Evolutionary conservation across 805 yeast species (phyloP).

Genomic region (Saccharomycopsis malanga): DNA sequence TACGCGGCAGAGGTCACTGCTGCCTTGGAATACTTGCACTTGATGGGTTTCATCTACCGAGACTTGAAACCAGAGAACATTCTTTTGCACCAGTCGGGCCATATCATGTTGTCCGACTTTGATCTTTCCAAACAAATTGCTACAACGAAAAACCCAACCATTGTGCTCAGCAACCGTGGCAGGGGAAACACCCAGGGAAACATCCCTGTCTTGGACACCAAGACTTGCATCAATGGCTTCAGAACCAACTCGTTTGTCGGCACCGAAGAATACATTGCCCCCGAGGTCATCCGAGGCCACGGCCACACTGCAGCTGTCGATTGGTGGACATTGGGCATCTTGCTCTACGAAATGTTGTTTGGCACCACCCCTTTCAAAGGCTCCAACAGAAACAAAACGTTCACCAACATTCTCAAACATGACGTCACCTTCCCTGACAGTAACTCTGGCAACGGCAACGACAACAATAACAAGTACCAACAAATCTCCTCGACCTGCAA

Average conservation of each 20-base stretch:
- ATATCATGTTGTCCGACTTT: constrained; percentile 94
- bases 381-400: constrained; percentile 77
- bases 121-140: constrained; percentile 88
- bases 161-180: constrained; percentile 35
- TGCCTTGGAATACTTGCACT: constrained; percentile 88
- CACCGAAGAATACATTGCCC: constrained; percentile 97
- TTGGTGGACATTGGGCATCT: constrained; percentile 98
- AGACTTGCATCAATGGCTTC: constrained; percentile 91
- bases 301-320: constrained; percentile 98
- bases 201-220: constrained; percentile 77
- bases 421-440: constrained; percentile 76
- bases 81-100: constrained; percentile 91
- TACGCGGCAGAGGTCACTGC: constrained; percentile 97
- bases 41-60: constrained; percentile 95
- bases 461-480: constrained; percentile 30
- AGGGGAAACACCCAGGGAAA: constrained; percentile 28
- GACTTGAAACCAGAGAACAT: constrained; percentile 97
- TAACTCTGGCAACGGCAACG: constrained; percentile 23
- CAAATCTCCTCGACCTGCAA: constrained; percentile 70
- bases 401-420: constrained; percentile 74
- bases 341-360: constrained; percentile 88
- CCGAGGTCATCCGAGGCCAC: constrained; percentile 93
- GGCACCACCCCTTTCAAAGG: constrained; percentile 98
- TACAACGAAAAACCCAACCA: constrained; percentile 67
- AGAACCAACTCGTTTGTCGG: constrained; percentile 98